Evolutionary conservation across 106 monocot species (phyloP), one percentile per base, ranked within the genome.

Genomic region (Amphibolis antarctica): DNA sequence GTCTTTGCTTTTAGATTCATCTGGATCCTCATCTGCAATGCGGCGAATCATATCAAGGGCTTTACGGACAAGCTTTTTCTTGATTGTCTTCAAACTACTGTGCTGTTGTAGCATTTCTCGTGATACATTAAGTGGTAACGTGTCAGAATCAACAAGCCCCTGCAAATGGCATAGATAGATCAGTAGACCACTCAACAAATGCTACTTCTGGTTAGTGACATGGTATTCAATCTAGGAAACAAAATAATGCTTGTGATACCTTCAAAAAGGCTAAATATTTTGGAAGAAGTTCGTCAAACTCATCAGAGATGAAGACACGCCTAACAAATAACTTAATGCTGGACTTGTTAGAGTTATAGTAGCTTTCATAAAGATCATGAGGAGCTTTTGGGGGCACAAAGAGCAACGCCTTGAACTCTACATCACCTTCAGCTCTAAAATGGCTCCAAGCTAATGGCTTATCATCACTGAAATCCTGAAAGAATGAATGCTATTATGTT

Each of bases 21-120:
- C 87, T 58, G 96, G 96, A 66, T 98, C 96, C 71, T 98, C 90
- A 28, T 98, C 89, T 24, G 96, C 96, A 70, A 98, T 78, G 59
- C 72, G 54, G 0, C 96, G 69, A 73, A 98, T 98, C 90, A 91
- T 98, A 72, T 98, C 96, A 71, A 98, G 96, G 61, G 96, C 96
- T 65, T 98, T 98, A 21, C 87, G 86, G 31, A 98, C 85, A 20
- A 98, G 66, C 44, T 98, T 98, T 70, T 98, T 98, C 82, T 98
- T 98, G 28, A 98, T 88, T 26, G 96, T 98, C 78, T 91, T 98
- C 42, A 98, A 71, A 65, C 96, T 98, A 67, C 70, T 80, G 60
- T 98, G 90, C 45, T 98, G 90, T 77, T 98, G 96, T 72, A 98
- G 82, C 96, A 89, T 89, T 67, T 94, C 94, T 75, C 94, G 69